Evolutionary conservation across 352 stramenopile species (phyloP).

Genomic region (Phytophthora tubulina): DNA sequence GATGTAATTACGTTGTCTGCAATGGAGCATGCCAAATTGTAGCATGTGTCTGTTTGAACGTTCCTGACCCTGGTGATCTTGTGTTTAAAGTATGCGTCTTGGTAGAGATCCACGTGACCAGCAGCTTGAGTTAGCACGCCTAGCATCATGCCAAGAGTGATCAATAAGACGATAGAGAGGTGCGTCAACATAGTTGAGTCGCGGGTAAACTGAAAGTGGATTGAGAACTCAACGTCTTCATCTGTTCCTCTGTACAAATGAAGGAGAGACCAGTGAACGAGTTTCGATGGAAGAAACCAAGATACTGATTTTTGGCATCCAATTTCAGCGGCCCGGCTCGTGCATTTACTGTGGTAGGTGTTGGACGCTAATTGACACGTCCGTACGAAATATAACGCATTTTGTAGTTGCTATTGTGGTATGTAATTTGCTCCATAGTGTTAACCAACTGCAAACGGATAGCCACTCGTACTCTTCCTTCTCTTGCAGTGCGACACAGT

Average conservation of each 20-base stretch:
- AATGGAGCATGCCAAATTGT: constrained; percentile 8
- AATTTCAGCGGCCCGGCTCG: not conserved
- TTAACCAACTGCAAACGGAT: no score
- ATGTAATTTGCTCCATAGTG: no score
- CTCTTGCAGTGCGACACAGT: no score
- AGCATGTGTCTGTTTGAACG: constrained; percentile 20
- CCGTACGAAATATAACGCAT: no score
- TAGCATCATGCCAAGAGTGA: not conserved
- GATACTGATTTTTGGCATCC: not conserved
- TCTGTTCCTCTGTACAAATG: not conserved
- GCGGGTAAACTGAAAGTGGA: not conserved
- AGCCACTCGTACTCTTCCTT: no score
- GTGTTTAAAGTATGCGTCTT: constrained; percentile 20
- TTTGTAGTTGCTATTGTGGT: no score
- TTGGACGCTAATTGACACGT: not conserved
- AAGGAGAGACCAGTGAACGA: no score
- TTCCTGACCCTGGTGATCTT: constrained; percentile 9
- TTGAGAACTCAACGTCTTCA: not conserved
- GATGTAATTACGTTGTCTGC: constrained; percentile 5
- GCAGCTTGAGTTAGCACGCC: not conserved
- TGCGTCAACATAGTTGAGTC: not conserved
- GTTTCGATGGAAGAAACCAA: no score
- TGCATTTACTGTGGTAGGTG: not conserved
- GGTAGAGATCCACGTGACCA: constrained; percentile 22
- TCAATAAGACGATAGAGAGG: not conserved